Percentiles rank a stretch among this genome's conserved stretches.
These are phyloP conservation scores for Sphenostylis stenocarpa DNA, from an alignment of 306 rosid genomes.

Conservation along the genomic window DNA sequence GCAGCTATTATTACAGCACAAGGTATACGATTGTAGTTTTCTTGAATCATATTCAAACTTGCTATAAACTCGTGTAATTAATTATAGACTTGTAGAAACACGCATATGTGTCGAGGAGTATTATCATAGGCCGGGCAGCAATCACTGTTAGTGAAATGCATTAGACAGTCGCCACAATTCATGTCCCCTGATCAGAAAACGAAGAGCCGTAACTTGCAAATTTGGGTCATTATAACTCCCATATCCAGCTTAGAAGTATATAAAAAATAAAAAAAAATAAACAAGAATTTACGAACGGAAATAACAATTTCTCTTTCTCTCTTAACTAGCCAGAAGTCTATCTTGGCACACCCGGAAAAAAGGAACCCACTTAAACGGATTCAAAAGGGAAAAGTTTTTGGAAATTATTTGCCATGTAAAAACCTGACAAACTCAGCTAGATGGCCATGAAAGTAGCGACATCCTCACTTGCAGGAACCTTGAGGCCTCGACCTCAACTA, in stretches of 20 bases:
- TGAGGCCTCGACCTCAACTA: conserved; percentile 74
- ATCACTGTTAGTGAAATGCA: not conserved
- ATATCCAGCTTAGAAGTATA: conserved; percentile 28
- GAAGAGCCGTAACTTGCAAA: not conserved
- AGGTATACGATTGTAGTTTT: not conserved
- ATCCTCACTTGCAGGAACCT: conserved; percentile 55
- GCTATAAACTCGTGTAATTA: not conserved
- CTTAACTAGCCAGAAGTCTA: conserved; percentile 26
- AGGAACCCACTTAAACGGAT: conserved; percentile 32
- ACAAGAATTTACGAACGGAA: not conserved
- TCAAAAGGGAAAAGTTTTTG: conserved; percentile 10
- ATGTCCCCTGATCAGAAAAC: not conserved
- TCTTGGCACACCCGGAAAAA: conserved; percentile 23
- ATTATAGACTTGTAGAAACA: not conserved
- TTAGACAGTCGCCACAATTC: not conserved
- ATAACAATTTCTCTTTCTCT: conserved; percentile 30
- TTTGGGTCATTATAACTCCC: conserved; percentile 1
- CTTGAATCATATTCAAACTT: not conserved
- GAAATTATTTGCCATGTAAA: conserved; percentile 45
- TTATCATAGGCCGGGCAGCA: not conserved
- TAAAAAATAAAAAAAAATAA: conserved; percentile 2
- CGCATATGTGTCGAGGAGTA: not conserved
- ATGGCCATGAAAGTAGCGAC: conserved; percentile 57
- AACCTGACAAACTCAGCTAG: conserved; percentile 66
- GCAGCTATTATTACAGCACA: not conserved